Percentiles rank a stretch among this genome's conserved stretches.
phyloP scores from a whole-genome alignment of 2,329 filamentous ascomycete species.

The Beauveria varroae region DNA sequence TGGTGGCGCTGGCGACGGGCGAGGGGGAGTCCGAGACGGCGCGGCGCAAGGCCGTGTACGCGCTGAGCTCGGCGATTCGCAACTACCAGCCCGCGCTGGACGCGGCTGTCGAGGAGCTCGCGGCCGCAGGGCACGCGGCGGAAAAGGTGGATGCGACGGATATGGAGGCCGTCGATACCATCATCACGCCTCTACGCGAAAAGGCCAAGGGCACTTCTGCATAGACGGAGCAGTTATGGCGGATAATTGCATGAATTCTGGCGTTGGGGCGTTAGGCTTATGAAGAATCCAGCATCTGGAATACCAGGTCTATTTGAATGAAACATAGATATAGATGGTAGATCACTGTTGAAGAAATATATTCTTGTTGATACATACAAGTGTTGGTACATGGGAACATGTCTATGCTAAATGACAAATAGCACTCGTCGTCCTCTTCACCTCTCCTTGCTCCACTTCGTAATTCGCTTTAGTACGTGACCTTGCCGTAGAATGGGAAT shows the following conservation, averaged over 20 bases:
- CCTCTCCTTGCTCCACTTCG: neutral
- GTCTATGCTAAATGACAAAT: conserved; percentile 11
- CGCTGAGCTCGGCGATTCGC: conserved; percentile 74
- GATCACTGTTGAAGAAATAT: neutral
- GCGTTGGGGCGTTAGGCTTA: conserved; percentile 25
- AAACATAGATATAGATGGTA: neutral
- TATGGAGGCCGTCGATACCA: conserved; percentile 76
- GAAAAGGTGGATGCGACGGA: conserved; percentile 67
- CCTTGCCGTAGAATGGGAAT: conserved; percentile 71
- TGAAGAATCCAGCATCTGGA: neutral
- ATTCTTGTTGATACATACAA: conserved; percentile 10
- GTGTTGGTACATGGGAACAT: conserved; percentile 13
- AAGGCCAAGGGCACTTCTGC: conserved; percentile 30
- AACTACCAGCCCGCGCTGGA: conserved; percentile 86
- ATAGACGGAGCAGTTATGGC: neutral
- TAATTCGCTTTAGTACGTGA: conserved; percentile 29
- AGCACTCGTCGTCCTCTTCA: conserved; percentile 13
- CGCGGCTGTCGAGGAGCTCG: conserved; percentile 54
- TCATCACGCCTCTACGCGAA: conserved; percentile 62
- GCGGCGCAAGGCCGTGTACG: conserved; percentile 81
- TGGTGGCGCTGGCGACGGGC: conserved; percentile 58
- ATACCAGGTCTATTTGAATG: neutral
- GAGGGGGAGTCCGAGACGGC: conserved; percentile 55
- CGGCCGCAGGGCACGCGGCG: conserved; percentile 28
- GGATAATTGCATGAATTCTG: conserved; percentile 23